A percentile compares a stretch with the other conserved stretches of the same genome.
Evolutionary conservation across 2,329 filamentous ascomycete genomes (phyloP).

Genomic region (Colletotrichum kahawae): DNA sequence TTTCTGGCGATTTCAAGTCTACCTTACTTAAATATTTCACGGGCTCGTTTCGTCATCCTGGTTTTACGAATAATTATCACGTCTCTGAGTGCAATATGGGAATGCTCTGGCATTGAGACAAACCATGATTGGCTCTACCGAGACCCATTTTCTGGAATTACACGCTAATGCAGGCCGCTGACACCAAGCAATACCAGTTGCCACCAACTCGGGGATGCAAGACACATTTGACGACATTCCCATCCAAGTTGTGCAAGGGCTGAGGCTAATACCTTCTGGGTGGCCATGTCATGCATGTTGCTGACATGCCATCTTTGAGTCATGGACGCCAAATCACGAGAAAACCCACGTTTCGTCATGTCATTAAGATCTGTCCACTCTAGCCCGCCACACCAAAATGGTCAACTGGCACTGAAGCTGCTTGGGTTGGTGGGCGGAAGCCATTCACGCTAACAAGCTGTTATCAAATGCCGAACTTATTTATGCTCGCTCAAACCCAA

Average conservation of each 20-base stretch:
- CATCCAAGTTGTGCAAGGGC: background rate
- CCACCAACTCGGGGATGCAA: background rate
- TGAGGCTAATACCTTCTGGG: background rate
- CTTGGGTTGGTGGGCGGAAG: background rate
- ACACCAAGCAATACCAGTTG: background rate
- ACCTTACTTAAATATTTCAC: background rate
- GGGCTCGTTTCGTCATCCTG: background rate
- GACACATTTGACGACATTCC: background rate
- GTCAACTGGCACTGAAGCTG: fast-evolving
- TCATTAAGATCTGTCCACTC: background rate
- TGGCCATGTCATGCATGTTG: background rate
- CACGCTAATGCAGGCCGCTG: background rate
- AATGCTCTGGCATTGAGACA: background rate
- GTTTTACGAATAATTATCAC: background rate
- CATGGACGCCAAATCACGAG: background rate
- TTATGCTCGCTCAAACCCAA: constrained; percentile 26
- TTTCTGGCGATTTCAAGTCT: background rate
- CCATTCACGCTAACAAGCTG: fast-evolving
- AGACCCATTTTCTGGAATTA: background rate
- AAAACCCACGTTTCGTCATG: background rate
- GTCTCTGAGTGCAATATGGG: background rate
- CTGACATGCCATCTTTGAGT: background rate
- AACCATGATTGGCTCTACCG: background rate
- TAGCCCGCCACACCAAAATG: fast-evolving
- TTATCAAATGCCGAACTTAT: background rate